These are phyloP conservation scores for Cnidoscolus chayamansa DNA, from an alignment of 441 rosid species.

Conservation along the genomic window DNA sequence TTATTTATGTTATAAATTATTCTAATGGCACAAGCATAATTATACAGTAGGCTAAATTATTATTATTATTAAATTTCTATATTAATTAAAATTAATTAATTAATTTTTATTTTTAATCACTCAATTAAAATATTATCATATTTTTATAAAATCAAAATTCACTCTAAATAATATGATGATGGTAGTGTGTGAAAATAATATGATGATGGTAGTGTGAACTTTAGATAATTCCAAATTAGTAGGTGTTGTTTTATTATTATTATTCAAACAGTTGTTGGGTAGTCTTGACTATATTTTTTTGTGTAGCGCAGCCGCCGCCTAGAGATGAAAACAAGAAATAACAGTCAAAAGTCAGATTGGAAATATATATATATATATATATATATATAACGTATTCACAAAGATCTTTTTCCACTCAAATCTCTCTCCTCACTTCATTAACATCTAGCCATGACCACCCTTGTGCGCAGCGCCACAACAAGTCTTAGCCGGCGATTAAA, in stretches of 20 bases:
- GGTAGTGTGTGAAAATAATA: too few relatives aligned
- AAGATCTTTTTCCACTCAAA: background rate
- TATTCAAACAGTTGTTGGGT: background rate
- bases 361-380: background rate
- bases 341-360: background rate
- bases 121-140: too few relatives aligned
- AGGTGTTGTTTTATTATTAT: background rate
- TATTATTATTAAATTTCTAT: too few relatives aligned
- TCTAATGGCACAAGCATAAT: too few relatives aligned
- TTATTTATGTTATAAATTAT: too few relatives aligned
- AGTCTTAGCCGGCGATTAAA: slow-evolving; percentile 27
- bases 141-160: too few relatives aligned
- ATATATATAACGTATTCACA: background rate
- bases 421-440: background rate
- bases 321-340: slow-evolving; percentile 15
- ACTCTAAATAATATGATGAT: too few relatives aligned
- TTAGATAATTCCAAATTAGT: background rate
- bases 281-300: background rate
- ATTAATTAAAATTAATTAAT: too few relatives aligned
- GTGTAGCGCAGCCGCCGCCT: slow-evolving; percentile 12
- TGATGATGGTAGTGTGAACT: background rate
- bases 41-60: too few relatives aligned
- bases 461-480: slow-evolving; percentile 34
- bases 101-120: too few relatives aligned
- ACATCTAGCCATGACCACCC: slow-evolving; percentile 36